These are phyloP conservation scores for Chaetothyriales sp. DNA, from an alignment of 2,329 filamentous ascomycete species.

Conservation along the genomic window DNA sequence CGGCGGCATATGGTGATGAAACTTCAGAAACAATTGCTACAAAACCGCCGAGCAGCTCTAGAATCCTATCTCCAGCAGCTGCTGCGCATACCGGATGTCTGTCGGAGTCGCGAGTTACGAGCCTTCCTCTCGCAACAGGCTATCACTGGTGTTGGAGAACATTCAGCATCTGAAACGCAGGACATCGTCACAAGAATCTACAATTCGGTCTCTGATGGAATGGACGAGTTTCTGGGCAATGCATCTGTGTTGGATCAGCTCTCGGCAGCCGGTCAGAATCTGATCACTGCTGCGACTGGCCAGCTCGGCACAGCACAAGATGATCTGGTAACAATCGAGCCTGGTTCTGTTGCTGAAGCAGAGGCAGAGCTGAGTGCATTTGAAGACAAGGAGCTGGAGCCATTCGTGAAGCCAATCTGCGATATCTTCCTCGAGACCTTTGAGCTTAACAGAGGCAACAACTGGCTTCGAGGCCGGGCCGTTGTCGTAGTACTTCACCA, in stretches of 20 bases:
- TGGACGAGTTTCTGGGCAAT: conserved; percentile 95
- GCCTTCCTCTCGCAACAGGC: conserved; percentile 82
- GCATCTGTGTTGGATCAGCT: conserved; percentile 91
- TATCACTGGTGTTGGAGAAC: conserved; percentile 51
- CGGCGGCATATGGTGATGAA: conserved; percentile 88
- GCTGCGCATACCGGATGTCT: conserved; percentile 77
- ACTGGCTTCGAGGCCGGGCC: conserved; percentile 88
- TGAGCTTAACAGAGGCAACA: conserved; percentile 85
- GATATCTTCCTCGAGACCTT: conserved; percentile 95
- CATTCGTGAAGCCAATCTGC: conserved; percentile 96
- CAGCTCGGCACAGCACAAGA: conserved; percentile 28
- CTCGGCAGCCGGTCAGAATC: conserved; percentile 78
- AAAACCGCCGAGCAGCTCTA: conserved; percentile 68
- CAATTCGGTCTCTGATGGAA: conserved; percentile 90
- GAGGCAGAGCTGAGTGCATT: conserved; percentile 90
- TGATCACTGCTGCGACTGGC: conserved; percentile 41
- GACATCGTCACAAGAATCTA: conserved; percentile 88
- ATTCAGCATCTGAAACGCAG: conserved; percentile 51
- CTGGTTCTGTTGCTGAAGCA: conserved; percentile 54
- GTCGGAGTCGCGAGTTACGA: conserved; percentile 78
- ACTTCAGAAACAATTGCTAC: conserved; percentile 84
- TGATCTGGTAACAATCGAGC: conserved; percentile 20
- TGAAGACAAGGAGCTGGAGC: conserved; percentile 74
- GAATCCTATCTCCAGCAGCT: conserved; percentile 75
- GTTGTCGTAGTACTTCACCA: conserved; percentile 95